These are phyloP conservation scores for Russula vinacea DNA, from an alignment of 768 basidiomycete species.

Conservation along the genomic window DNA sequence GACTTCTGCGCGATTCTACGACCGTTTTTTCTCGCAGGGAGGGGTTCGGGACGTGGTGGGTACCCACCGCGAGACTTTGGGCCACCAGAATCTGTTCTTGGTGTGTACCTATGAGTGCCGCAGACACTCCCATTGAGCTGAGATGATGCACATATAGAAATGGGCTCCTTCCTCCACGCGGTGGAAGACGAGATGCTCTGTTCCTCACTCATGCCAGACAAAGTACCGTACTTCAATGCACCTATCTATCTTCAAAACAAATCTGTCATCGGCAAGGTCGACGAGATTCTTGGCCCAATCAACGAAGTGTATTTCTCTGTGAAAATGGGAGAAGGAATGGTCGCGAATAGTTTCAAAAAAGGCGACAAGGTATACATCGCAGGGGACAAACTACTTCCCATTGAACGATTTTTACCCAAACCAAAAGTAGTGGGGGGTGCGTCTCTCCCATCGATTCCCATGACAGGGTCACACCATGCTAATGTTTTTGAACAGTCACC, in stretches of 20 bases:
- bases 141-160: slow-evolving; percentile 51
- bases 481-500: slow-evolving; percentile 33
- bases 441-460: slow-evolving; percentile 30
- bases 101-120: slow-evolving; percentile 40
- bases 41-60: slow-evolving; percentile 68
- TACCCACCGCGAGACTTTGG: slow-evolving; percentile 63
- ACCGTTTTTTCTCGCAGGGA: slow-evolving; percentile 38
- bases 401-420: slow-evolving; percentile 95
- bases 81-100: slow-evolving; percentile 76
- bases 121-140: slow-evolving; percentile 20
- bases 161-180: slow-evolving; percentile 89
- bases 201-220: slow-evolving; percentile 75
- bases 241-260: slow-evolving; percentile 98
- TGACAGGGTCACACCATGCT: slow-evolving; percentile 8
- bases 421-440: slow-evolving; percentile 79
- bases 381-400: slow-evolving; percentile 91
- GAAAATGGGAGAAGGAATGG: slow-evolving; percentile 96
- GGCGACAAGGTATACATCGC: slow-evolving; percentile 98
- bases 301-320: slow-evolving; percentile 98
- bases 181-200: slow-evolving; percentile 99
- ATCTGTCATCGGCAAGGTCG: slow-evolving; percentile 92
- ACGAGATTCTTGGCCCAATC: slow-evolving; percentile 99
- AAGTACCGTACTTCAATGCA: slow-evolving; percentile 98
- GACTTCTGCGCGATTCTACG: background rate
- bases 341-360: slow-evolving; percentile 86